Base-by-base conservation (phyloP, 2,329 filamentous ascomycete genomes). In the Xylariaceae sp. region DNA sequence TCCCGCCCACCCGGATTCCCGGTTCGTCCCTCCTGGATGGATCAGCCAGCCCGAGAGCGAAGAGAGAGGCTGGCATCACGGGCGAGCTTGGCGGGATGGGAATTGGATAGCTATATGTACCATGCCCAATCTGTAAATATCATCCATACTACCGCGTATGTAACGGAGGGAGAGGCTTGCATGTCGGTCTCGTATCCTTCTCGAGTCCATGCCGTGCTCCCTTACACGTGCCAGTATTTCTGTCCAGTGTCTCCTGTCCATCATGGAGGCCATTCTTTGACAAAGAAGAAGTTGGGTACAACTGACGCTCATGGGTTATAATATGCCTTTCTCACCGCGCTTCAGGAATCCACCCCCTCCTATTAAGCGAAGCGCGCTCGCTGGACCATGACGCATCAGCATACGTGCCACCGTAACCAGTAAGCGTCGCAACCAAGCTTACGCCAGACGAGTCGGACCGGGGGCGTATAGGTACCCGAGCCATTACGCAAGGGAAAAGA, bases 141-240 rank as follows among this genome's bases (percentile, higher is more conserved):
- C 49, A 11, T n/a, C 13, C 23, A 30, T 5, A 30, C 5, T 30
- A 30, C 23, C 5, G 23, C 23, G 4, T 34, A 34, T 35, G 23
- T 15, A 23, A 35, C 2, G 49, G 49, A 10, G 8, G 48, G 13
- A n/a, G 23, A 23, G 49, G 23, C 49, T 35, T 51, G 49, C 49
- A 35, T 51, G n/a, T 41, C 6, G 17, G 3, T 51, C 23, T 51
- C 49, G 49, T n/a, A 51, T 51, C 37, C 34, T 53, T 61, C 56
- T 61, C 37, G 58, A 54, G 55, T 58, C 58, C 47, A 59, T 39
- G 35, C 15, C 51, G 58, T 55, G 35, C 30, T 53, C 34, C 48
- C 47, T 57, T 53, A 41, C 55, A 41, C 48, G 53, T 56, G 58
- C 53, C 51, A 45, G 10, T 45, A 17, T 45, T n/a, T 30, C 23